Base-by-base conservation (phyloP, 208 protist genomes). In the Crithidia bombi region DNA sequence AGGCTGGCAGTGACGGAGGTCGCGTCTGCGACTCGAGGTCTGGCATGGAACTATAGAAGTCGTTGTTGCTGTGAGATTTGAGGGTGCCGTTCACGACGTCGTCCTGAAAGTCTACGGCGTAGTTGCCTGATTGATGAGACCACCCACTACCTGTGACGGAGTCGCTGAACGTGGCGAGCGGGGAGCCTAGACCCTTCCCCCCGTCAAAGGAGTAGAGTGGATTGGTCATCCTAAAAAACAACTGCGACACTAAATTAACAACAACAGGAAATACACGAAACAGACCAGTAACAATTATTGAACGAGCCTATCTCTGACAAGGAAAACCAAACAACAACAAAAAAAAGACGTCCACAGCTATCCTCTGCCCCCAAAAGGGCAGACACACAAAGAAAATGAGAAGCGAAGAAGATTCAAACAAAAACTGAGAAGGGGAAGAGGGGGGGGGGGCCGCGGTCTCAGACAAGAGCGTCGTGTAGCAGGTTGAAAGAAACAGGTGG, bases 141-240 rank as follows among this genome's bases (percentile, higher is more conserved):
- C 25, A 59, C 35, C 26, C 30, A n/a, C 38, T 64, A 21, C 55
- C 44, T 7, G 25, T 21, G 55, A 47, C n/a, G 41, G 55, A 38
- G 23, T 7, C n/a, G 4, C 30, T n/a, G 4, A 35, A 17, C 3
- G 17, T 35, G 32, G 17, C 14, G 3, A 49, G 32, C 9, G 47
- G 67, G 19, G 49, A 50, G n/a, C 14, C 7, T n/a, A 51, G n/a
- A 26, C 7, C 21, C 6, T 38, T 56, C 35, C 19, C 41, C 28
- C 23, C 47, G 50, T 73, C 47, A 39, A 46, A 57, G 11, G 39
- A 28, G 47, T 59, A 64, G 10, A 14, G 19, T 11, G 15, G 25
- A 36, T 23, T 33, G 23, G 56, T 1, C 56, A 62, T 62, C 17
- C 10, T 5, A 30, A 15, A 23, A 49, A 6, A 5, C 5, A 49